Evolutionary conservation across 2,329 filamentous ascomycete genomes (phyloP), one percentile per base, ranked within the genome.

Genomic region (Periconia sp.): DNA sequence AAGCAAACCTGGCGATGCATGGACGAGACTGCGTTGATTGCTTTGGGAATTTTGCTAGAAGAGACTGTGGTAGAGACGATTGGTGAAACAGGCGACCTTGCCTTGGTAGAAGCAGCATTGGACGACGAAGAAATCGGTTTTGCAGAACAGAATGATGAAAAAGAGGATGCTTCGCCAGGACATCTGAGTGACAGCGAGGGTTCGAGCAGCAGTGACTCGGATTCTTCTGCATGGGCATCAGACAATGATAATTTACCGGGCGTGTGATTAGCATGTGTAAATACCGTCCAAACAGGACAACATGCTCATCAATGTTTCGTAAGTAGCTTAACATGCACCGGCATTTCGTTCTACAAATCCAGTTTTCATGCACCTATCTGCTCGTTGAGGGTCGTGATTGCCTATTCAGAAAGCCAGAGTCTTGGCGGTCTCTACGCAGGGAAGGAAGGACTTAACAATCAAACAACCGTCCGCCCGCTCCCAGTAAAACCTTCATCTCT

Each of bases 11-110:
- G 79, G 60, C 75, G 80, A 58, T 89, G 85, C 70, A 84, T 93
- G 82, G 88, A 93, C 66, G 90, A 91, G 75, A 91, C 88, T 14
- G 89, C 89, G 3, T 77, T 93, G 53, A 75, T 93, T 50, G 88
- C 89, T 1, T 79, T 93, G 64, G 89, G 89, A 1, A 85, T 93
- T 46, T 72, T 93, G 52, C 75, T 92, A 41, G 89, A 93, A 73
- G 90, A 93, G 72, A 82, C 84, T 2, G 80, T 82, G 15, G 78
- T 80, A 41, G 82, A 86, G 45, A 70, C 79, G 6, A 74, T 92
- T 18, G 89, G 88, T 5, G 76, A 79, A 50, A 82, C 78, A 13
- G 90, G 89, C 19, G 86, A 91, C 71, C 70, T 91, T 45, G 87
- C 88, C 1, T 88, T 93, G 65, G 85, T 87, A 0, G 88, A 92